Conservation (phyloP, 306 rosid species). For the Casuarina glauca region DNA sequence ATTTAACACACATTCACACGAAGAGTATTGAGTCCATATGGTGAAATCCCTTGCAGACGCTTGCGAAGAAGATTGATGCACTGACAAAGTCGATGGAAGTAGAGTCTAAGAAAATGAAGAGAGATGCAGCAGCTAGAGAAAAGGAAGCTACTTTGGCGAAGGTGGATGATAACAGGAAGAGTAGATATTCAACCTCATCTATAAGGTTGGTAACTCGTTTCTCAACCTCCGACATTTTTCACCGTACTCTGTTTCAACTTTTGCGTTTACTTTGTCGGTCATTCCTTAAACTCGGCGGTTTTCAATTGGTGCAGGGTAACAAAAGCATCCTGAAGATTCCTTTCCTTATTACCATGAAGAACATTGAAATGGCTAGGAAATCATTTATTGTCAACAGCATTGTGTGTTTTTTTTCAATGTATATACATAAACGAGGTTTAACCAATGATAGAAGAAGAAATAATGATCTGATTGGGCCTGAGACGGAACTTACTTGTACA, state of each 20-base stretch:
- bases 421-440: slow-evolving; percentile 31
- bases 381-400: slow-evolving; percentile 18
- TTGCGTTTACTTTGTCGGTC: neutral
- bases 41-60: slow-evolving; percentile 52
- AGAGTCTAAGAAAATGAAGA: slow-evolving; percentile 81
- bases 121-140: slow-evolving; percentile 85
- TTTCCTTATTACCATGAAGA: slow-evolving; percentile 26
- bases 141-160: slow-evolving; percentile 65
- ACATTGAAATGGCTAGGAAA: slow-evolving; percentile 20
- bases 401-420: slow-evolving; percentile 42
- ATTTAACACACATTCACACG: neutral
- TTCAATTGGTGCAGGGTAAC: slow-evolving; percentile 55
- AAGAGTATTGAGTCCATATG: slow-evolving; percentile 21
- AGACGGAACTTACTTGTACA: slow-evolving; percentile 28
- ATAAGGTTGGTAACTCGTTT: slow-evolving; percentile 48
- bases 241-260: neutral
- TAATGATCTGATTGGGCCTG: slow-evolving; percentile 32
- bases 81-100: slow-evolving; percentile 78
- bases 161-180: slow-evolving; percentile 47
- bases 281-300: slow-evolving; percentile 12
- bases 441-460: slow-evolving; percentile 32
- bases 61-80: slow-evolving; percentile 77
- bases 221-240: neutral
- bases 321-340: slow-evolving; percentile 40
- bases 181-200: slow-evolving; percentile 48